Base-by-base conservation (phyloP, 257 asterid genomes). In the Solanum etuberosum region DNA sequence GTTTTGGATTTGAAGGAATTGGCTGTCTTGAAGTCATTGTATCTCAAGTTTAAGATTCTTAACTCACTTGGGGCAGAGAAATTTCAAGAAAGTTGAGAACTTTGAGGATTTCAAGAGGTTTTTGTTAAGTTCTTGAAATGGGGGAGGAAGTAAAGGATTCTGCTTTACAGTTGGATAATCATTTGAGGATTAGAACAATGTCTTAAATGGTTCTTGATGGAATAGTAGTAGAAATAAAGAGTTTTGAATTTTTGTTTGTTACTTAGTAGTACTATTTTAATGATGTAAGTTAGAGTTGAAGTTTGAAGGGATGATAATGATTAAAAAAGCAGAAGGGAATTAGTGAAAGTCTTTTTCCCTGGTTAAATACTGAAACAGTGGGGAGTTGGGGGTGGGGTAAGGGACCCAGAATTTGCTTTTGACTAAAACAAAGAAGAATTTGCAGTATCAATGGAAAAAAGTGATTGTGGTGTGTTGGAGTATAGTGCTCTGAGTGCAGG, bases 1-100 rank as follows among this genome's bases (percentile, higher is more conserved):
- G 94, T 81, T 86, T 88, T 42, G 94, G 83, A 86, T 90, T 86
- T 83, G 91, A 87, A 57, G 92, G 86, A 76, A 91, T 87, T 84
- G 92, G 94, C 87, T 91, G 95, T 83, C 96, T 90, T 85, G 98
- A 93, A 90, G 90, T 89, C 98, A 95, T 93, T 87, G 48, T 90
- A 21, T 51, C 31, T 42, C 23, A 76, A 67, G 21, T 42, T 85
- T 67, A n/a, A 65, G 65, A 35, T 65, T 7, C 29, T 65, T 25
- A 43, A 43, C 38, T 43, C 38, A 51, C 59, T 65, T 84, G 80
- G 20, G 57, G 32, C 29, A 38, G 82, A 85, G 67, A 68, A 70
- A 21, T 37, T 86, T 77, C 87, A 87, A 42, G 84, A 86, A 86
- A 81, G 83, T 54, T 59, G 74, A 48, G 87, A 86, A 85, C 65